Conservation (phyloP, 202 grass and related monocot species). For the Carex arenaria region DNA sequence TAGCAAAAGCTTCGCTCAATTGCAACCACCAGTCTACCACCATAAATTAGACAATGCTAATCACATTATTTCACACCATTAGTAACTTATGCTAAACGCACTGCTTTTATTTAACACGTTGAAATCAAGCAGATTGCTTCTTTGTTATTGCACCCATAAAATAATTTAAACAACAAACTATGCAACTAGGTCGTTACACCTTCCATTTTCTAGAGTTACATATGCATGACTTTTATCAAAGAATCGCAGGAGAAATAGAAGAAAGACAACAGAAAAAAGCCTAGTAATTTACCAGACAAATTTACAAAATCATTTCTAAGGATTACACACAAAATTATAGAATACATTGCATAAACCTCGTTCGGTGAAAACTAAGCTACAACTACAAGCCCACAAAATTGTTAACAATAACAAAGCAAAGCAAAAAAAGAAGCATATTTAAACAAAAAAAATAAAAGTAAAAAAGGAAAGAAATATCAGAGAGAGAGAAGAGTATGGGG, state of each 20-base stretch:
- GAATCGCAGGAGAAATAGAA: neutral
- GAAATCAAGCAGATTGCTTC: neutral
- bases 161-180: neutral
- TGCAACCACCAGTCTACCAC: neutral
- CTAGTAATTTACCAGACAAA: neutral
- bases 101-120: neutral
- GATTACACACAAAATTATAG: constrained; percentile 11
- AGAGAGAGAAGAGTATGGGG: constrained; percentile 58
- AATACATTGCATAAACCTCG: constrained; percentile 9
- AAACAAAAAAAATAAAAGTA: neutral
- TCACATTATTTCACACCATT: neutral
- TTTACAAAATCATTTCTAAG: neutral
- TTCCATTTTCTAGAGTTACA: neutral
- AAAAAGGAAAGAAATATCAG: constrained; percentile 10
- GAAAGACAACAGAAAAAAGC: neutral
- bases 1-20: neutral
- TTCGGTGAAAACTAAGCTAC: neutral
- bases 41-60: neutral
- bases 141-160: neutral
- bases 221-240: neutral
- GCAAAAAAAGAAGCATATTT: neutral
- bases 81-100: neutral
- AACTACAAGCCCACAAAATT: constrained; percentile 5
- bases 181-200: neutral
- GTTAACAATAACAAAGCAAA: neutral